A percentile compares a stretch with the other conserved stretches of the same genome.
These are phyloP conservation scores for Aspergillus amoenus DNA, from an alignment of 2,329 filamentous ascomycete species.

Conservation along the genomic window DNA sequence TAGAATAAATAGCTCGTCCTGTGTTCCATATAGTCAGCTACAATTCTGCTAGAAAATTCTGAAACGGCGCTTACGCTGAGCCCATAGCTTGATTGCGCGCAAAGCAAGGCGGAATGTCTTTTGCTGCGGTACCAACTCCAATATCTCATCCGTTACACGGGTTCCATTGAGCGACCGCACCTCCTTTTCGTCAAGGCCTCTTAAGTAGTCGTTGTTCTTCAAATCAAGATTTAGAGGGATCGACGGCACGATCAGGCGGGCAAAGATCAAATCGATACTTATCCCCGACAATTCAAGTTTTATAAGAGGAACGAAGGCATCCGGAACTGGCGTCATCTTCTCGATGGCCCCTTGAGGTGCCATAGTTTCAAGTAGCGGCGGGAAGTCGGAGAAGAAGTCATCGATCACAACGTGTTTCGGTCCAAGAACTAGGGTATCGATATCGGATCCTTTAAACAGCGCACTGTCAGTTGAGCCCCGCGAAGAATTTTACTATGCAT, in stretches of 20 bases:
- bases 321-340: slow-evolving; percentile 79
- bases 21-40: neutral
- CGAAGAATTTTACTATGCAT: neutral
- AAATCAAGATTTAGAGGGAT: slow-evolving; percentile 72
- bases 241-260: slow-evolving; percentile 69
- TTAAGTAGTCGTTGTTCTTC: slow-evolving; percentile 78
- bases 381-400: slow-evolving; percentile 90
- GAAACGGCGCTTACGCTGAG: slow-evolving; percentile 58
- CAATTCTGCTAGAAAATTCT: neutral
- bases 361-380: slow-evolving; percentile 73
- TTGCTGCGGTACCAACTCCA: slow-evolving; percentile 82
- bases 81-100: slow-evolving; percentile 94
- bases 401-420: slow-evolving; percentile 85
- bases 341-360: slow-evolving; percentile 76
- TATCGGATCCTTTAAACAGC: slow-evolving; percentile 73
- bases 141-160: slow-evolving; percentile 88
- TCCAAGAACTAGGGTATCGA: slow-evolving; percentile 90
- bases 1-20: slow-evolving; percentile 86
- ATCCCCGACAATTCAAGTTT: slow-evolving; percentile 90
- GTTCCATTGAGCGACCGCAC: slow-evolving; percentile 91
- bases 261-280: slow-evolving; percentile 92
- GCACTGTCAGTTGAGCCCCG: neutral
- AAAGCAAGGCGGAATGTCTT: slow-evolving; percentile 87
- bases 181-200: slow-evolving; percentile 82
- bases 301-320: slow-evolving; percentile 95